Evolutionary conservation across 176 grass and related monocot genomes (phyloP), one percentile per base, ranked within the genome.

Genomic region (Zizania latifolia): DNA sequence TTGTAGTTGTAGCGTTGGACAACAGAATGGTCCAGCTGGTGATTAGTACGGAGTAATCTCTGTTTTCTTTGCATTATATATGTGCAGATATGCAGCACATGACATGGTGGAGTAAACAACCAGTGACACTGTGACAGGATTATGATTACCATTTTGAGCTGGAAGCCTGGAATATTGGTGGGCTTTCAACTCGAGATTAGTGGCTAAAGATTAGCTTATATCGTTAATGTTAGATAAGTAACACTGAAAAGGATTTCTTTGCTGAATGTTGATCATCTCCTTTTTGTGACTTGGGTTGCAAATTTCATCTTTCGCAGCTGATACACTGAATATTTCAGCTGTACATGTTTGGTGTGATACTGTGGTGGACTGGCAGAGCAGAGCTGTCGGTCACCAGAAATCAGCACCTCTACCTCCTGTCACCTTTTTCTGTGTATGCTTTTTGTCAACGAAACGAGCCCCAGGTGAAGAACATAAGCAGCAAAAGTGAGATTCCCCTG

Each of bases 361-460:
- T 57, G 45, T 59, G 56, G 34, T 77, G 72, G 72, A 55, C 14
- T 59, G 46, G 10, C 24, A 32, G 53, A 69, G 48, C 8, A 69
- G 77, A 39, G 58, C 29, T 79, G 76, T 85, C 76, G 68, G 83
- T 37, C 69, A 85, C 68, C 83, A 73, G 83, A 79, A 67, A 74
- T 38, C 60, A 79, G 60, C 50, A 68, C 69, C 80, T 51, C 3
- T 36, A 68, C 50, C 27, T 39, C 6, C 22, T 30, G 15, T 19
- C 45, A 36, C n/a, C 16, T 63, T 22, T 72, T 39, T 16, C 21
- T 22, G 0, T 46, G 24, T 39, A 63, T 40, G 8, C 57, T 61
- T 50, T 80, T 65, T 7, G 19, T 17, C 44, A 79, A 50, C 45
- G 12, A 79, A 58, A 65, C 37, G 28, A 22, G 36, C 23, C 2